Evolutionary conservation across 495 filamentous ascomycete genomes (phyloP).

Genomic region (Articulospora tetracladia): DNA sequence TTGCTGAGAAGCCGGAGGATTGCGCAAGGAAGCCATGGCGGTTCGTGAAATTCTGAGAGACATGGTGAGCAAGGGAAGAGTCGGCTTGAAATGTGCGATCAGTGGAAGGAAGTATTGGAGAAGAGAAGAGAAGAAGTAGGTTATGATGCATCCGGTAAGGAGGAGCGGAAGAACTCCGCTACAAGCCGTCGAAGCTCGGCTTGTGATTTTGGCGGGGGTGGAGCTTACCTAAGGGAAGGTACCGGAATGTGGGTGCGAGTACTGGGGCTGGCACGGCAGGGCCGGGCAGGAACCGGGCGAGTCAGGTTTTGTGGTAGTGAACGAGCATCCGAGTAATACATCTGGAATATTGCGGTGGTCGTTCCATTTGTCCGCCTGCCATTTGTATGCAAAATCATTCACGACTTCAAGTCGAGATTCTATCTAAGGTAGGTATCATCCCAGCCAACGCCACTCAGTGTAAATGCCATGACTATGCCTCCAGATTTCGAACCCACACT

Average conservation of each 20-base stretch:
- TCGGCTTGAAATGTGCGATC: not conserved
- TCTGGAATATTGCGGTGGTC: not conserved
- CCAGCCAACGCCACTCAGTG: not conserved
- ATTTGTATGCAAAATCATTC: not conserved
- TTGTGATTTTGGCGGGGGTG: not conserved
- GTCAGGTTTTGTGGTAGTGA: not conserved
- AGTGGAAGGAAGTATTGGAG: not conserved
- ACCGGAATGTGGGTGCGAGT: not conserved
- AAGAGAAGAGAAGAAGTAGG: constrained; percentile 2
- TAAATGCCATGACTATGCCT: not conserved
- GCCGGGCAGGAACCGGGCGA: not conserved
- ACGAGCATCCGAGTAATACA: not conserved
- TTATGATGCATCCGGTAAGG: not conserved
- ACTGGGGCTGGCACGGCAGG: not conserved
- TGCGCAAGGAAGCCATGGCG: constrained; percentile 17
- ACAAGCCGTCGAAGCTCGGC: not conserved
- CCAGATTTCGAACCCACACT: not conserved
- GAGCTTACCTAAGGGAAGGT: too few species aligned
- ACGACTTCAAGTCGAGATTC: not conserved
- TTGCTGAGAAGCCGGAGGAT: constrained; percentile 24
- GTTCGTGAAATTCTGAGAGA: constrained; percentile 18
- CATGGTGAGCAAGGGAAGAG: constrained; percentile 13
- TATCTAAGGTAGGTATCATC: not conserved
- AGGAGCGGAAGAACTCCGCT: not conserved
- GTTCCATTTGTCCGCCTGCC: not conserved